A percentile compares a stretch with the other conserved stretches of the same genome.
These are phyloP conservation scores for Porcisia deanei DNA, from an alignment of 208 protist species.

Conservation along the genomic window DNA sequence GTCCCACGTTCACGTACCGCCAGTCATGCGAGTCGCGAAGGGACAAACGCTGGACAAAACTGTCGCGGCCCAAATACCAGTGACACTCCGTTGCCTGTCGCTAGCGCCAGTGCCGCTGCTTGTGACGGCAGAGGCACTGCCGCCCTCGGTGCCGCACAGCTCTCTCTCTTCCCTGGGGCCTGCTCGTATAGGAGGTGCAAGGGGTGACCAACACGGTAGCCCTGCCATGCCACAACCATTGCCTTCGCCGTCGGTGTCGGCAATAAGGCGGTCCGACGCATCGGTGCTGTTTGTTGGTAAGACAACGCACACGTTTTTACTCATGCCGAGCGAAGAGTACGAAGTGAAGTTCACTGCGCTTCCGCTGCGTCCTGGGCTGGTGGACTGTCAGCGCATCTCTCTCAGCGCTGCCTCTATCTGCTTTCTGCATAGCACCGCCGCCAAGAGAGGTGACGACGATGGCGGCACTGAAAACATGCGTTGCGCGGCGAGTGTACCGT, in stretches of 20 bases:
- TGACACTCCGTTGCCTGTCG: slow-evolving; percentile 68
- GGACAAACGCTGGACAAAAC: background rate
- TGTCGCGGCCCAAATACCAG: slow-evolving; percentile 11
- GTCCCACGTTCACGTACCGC: slow-evolving; percentile 28
- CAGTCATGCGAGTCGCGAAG: slow-evolving; percentile 28
- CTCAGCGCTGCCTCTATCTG: slow-evolving; percentile 46
- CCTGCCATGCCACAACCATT: background rate
- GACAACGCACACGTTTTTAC: slow-evolving; percentile 55
- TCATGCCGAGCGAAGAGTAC: slow-evolving; percentile 64
- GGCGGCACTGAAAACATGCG: background rate
- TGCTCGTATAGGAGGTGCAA: background rate
- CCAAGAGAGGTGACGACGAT: background rate
- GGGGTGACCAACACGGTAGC: background rate
- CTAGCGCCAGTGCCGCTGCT: slow-evolving; percentile 65
- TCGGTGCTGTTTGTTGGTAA: slow-evolving; percentile 70
- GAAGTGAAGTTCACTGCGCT: slow-evolving; percentile 62
- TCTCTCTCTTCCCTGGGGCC: background rate
- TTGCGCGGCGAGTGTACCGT: background rate
- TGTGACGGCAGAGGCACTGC: slow-evolving; percentile 46
- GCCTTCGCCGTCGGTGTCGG: background rate
- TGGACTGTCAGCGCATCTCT: slow-evolving; percentile 65
- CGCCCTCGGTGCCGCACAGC: slow-evolving; percentile 1
- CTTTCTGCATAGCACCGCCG: slow-evolving; percentile 22
- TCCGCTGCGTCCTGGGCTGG: slow-evolving; percentile 58
- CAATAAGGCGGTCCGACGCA: slow-evolving; percentile 13